Percentiles rank a stretch among this genome's conserved stretches.
Conservation (phyloP, 768 basidiomycete genomes). For the Chalciporus chontae region DNA sequence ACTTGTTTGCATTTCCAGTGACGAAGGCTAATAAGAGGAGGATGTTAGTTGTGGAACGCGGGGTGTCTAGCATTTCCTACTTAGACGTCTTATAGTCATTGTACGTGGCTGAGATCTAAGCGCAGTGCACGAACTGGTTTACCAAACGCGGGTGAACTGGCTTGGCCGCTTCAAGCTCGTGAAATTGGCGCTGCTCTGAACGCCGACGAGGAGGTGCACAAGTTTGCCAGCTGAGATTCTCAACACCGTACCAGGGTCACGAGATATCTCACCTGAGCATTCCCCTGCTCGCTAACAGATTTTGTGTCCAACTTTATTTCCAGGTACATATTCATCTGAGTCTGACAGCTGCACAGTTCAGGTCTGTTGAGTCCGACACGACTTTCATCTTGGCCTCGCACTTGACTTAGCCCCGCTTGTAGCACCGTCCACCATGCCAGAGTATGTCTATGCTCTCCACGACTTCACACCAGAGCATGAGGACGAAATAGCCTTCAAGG, state of each 20-base stretch:
- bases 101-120: background rate
- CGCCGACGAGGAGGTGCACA: slow-evolving; percentile 17
- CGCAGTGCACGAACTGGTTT: background rate
- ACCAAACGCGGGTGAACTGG: background rate
- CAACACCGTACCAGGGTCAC: slow-evolving; percentile 3
- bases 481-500: slow-evolving; percentile 84
- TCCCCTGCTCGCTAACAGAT: background rate
- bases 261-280: background rate
- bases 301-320: background rate
- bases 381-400: background rate
- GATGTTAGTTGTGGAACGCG: slow-evolving; percentile 8
- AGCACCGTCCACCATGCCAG: slow-evolving; percentile 47
- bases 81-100: slow-evolving; percentile 25
- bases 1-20: slow-evolving; percentile 91
- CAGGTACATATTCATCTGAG: background rate
- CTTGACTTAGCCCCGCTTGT: background rate
- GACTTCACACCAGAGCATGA: slow-evolving; percentile 90
- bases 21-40: slow-evolving; percentile 77
- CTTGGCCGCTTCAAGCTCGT: background rate
- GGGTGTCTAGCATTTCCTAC: slow-evolving; percentile 10
- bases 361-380: no score
- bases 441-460: slow-evolving; percentile 86
- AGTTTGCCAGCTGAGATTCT: slow-evolving; percentile 4
- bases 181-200: background rate
- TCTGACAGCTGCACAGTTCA: no score